Base-by-base conservation (phyloP, 2,329 filamentous ascomycete genomes). In the Thyridium curvatum region DNA sequence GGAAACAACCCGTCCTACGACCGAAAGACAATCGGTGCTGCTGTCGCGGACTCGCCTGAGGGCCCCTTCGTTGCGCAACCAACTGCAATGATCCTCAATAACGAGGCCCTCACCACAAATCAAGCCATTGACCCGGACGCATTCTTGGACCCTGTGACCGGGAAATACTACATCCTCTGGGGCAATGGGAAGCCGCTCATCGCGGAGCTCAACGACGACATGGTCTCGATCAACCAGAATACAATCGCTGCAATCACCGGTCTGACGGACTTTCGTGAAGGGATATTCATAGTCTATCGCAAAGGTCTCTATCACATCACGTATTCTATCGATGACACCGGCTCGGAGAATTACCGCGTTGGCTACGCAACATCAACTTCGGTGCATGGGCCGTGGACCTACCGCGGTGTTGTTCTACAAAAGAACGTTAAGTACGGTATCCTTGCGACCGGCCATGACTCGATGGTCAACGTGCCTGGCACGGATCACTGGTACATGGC, bases 141-240 rank as follows among this genome's bases (percentile, higher is more conserved):
- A 0, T 81, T 83, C 46, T 65, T 74, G 1, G 79, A 84, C 41
- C 77, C 77, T 0, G 69, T 53, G 1, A 58, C 77, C 31, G 74
- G 71, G 2, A 64, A 69, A 30, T 77, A 72, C 38, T 83, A 80
- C 44, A 51, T 84, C 7, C 83, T 79, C 55, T 82, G 81, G 58
- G 79, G 79, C 4, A 72, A 71, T 36, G 64, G 67, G 1, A 42
- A 42, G 0, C 59, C 66, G 0, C 40, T 71, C 0, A 50, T 62
- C 13, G 68, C 68, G 1, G 62, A 71, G 45, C 48, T 71, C 0
- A 55, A 52, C 28, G 61, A 68, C 17, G 61, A 71, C 49, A 71
- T 72, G 68, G 48, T 62, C 1, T 67, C 64, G 0, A 54, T 71
- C 46, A 62, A 66, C 33, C 32, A 53, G 44, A 39, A 53, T 35